Base-by-base conservation (phyloP, 192 early-diverging fungal genomes). In the Entomortierella beljakovae region DNA sequence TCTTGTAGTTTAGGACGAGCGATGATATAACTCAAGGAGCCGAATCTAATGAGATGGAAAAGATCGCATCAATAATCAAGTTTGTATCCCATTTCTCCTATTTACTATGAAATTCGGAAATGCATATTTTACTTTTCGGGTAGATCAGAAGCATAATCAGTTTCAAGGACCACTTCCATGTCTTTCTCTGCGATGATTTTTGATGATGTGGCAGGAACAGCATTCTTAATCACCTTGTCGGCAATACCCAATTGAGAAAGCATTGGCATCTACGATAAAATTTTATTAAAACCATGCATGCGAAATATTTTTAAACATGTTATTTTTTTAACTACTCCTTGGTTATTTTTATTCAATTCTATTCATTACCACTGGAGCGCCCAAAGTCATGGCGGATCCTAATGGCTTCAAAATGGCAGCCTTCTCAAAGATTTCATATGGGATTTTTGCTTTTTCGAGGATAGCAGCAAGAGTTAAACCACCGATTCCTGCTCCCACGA, bases 401-500 rank as follows among this genome's bases (percentile, higher is more conserved):
- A 60, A 11, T 23, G 57, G 32, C 20, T 43, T 60, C 20, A 43
- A 22, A 28, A 6, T 26, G 23, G 2, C 6, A 16, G 15, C 49
- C n/a, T 35, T 9, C 23, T 60, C 57, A 43, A 33, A 60, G 22
- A 60, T 43, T 34, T 60, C 57, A 26, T 60, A 60, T 33, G 32
- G 32, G 18, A 60, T 60, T 2, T 16, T 26, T 8, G 57, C 57
- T 60, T 43, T 40, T 40, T 60, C 57, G 35, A 60, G 40, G 1
- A 43, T n/a, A 22, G 34, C 15, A 3, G 37, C 57, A 11, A 60
- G 22, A 28, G 57, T 43, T 16, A 60, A 15, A 22, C 57, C 57
- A 13, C 38, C 57, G 3, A 60, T 40, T n/a, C 57, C 57, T 13
- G 57, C 57, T 25, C 57, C 57, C 34, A 60, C 38, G 20, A 60